A percentile compares a stretch with the other conserved stretches of the same genome.
These are phyloP conservation scores for Globisporangium spinosum DNA, from an alignment of 352 stramenopile genomes.

Conservation along the genomic window DNA sequence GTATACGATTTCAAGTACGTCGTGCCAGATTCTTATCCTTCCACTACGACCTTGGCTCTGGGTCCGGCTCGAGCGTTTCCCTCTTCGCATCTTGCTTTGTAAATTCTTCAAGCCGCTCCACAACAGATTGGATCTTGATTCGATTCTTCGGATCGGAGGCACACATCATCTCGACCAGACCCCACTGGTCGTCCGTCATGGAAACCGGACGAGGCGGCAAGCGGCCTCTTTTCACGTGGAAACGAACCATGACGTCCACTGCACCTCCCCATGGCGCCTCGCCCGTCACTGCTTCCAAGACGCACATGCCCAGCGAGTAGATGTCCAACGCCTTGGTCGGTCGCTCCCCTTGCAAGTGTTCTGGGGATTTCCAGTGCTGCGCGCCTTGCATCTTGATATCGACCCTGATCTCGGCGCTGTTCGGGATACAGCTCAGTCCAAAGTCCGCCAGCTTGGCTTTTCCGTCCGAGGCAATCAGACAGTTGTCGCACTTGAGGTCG, in stretches of 20 bases:
- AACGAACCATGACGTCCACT: constrained; percentile 8
- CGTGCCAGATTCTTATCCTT: no score
- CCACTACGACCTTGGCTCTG: not conserved
- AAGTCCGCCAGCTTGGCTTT: constrained; percentile 25
- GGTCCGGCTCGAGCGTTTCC: not conserved
- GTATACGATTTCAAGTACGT: no score
- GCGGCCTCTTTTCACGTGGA: constrained; percentile 2
- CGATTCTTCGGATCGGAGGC: constrained; percentile 2
- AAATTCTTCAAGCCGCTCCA: constrained; percentile 8
- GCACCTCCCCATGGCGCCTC: constrained; percentile 16
- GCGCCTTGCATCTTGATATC: constrained; percentile 4
- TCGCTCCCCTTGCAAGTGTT: constrained; percentile 7
- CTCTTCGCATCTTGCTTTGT: not conserved
- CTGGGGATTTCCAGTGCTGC: constrained; percentile 14
- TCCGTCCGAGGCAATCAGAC: constrained; percentile 47
- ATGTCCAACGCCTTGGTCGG: constrained; percentile 16
- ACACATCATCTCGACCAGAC: constrained; percentile 13
- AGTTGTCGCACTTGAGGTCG: constrained; percentile 59
- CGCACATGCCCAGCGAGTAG: constrained; percentile 23
- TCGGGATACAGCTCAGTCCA: constrained; percentile 18
- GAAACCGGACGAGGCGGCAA: constrained; percentile 1
- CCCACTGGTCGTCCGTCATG: constrained; percentile 12
- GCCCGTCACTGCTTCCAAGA: constrained; percentile 19
- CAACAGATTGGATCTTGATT: constrained; percentile 11
- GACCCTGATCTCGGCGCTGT: constrained; percentile 9